Evolutionary conservation across 2,329 filamentous ascomycete genomes (phyloP), one percentile per base, ranked within the genome.

Genomic region (Aspergillus cejpii): DNA sequence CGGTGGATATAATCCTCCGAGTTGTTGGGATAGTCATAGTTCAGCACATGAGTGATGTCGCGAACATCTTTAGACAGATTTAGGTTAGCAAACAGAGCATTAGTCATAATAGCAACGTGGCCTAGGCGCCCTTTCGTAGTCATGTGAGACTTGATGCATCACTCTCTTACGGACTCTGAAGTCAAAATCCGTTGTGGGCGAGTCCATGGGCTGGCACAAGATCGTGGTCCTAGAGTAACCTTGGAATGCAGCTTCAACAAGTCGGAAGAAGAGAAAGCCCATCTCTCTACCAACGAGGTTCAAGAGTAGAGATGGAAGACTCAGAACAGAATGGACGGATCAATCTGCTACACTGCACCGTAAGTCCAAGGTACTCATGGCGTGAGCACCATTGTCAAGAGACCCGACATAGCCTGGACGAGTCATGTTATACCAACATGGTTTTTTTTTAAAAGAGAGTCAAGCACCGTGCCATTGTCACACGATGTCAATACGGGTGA

Each of bases 41-140:
- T 97, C 76, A 98, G 81, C 74, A 98, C 92, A 77, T 98, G 92
- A 74, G 92, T 97, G 77, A 98, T 98, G 80, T 98, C 94, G 76
- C 90, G 91, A 78, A 98, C 92, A 85, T 98, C 92, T 97, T 96
- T 67, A 74, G 65, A 76, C 70, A 75, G 68, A 78, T 51, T 53
- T 50, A 80, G 78, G 86, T 94, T 94, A 94, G 88, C 81, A 81
- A 69, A 64, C 63, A 79, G 76, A 72, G 74, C 75, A 76, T 64
- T 62, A 65, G 59, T 65, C 43, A 57, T 58, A 55, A 58, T 52
- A 67, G 58, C 60, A 67, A 67, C 59, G 67, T 67, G 68, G 65
- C 63, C 63, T 59, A 59, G 57, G 63, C 67, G 66, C 77, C 77
- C 68, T 71, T 74, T 73, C 65, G 71, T 73, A 75, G 74, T 74